Base-by-base conservation (phyloP, 192 early-diverging fungal species). In the Phycomyces blakesleeanus region DNA sequence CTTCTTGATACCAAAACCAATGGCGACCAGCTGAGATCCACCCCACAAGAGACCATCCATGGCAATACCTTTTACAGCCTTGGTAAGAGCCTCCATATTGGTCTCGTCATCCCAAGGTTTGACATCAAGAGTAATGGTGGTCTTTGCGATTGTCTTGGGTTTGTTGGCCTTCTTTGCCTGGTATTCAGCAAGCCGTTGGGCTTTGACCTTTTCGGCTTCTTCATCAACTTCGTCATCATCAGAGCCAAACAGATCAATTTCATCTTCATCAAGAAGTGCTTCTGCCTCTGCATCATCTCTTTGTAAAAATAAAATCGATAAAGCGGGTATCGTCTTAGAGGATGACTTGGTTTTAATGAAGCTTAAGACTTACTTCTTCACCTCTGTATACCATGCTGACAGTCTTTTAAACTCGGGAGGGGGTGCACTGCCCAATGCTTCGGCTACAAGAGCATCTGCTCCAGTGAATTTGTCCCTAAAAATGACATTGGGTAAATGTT, bases 91-190 rank as follows among this genome's bases (percentile, higher is more conserved):
- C 40, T 68, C 83, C 84, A 97, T 89, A 63, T 89, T 80, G 57
- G 95, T 97, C 66, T 96, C 94, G 78, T 95, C 93, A 78, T 96
- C 96, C 96, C 96, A 98, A 59, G 94, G 93, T 89, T 98, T 96
- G 74, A 98, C 87, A 66, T 96, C 95, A 39, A 95, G 85, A 73
- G 87, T 85, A 71, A 95, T 78, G 80, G 90, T 83, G 67, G 93
- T 92, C 86, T 95, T 96, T 78, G 93, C 93, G 60, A 83, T 85
- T 50, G 83, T 78, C 73, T 86, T 87, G 55, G 91, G 91, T 80
- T 83, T 87, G 80, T 84, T 85, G 64, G 89, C 88, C 89, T 98
- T 96, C 85, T 91, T 94, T 64, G 82, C 88, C 63, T 82, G 74
- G 85, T 98, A 98, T 72, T 90, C 95, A 41, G 83, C 92, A 61